Evolutionary conservation across 495 filamentous ascomycete genomes (phyloP), one percentile per base, ranked within the genome.

Genomic region (Pseudomonodictys pantanalensis): DNA sequence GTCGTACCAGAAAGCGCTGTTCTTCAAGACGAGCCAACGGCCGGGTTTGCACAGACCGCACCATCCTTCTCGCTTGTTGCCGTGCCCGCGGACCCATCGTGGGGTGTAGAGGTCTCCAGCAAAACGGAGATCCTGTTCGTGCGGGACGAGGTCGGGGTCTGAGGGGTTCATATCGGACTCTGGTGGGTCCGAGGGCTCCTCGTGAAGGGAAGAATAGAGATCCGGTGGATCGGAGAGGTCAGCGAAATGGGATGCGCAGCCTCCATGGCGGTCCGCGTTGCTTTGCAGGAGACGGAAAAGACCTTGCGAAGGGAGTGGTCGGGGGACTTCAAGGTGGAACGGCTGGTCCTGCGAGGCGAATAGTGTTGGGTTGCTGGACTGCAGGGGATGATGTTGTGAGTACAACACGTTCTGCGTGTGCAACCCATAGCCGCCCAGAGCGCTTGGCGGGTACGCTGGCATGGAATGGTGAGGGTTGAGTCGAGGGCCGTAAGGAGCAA

Each of bases 1-100:
- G 74, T 91, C 88, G 69, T 91, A 91, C 88, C 88, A 91, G 72
- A 88, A 91, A 10, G 87, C 88, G 56, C 84, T 88, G 71, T 91
- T 91, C 76, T 91, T 91, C 52, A 91, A 72, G 17, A 90, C 88
- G 11, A 91, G 77, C 88, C 88, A 91, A 39, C 88, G 79, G 5
- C 88, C 88, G 3, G 87, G 88, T 67, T 88, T 89, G 74, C 88
- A 91, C 65, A 90, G 86, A 11, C 87, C 88, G 58, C 88, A 91
- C 88, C 88, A 91, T 5, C 88, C 88, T 71, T 91, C 88, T 29
- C 88, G 83, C 74, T 89, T 89, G 73, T 89, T 89, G 12, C 88
- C 88, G 61, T 88, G 84, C 17, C 87, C 88, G 33, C 88, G 85
- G 20, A 91, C 86, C 85, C 86, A 91, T 46, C 73, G 78, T 1